Conservation (phyloP, 306 rosid genomes). For the Citrullus mucosospermus region DNA sequence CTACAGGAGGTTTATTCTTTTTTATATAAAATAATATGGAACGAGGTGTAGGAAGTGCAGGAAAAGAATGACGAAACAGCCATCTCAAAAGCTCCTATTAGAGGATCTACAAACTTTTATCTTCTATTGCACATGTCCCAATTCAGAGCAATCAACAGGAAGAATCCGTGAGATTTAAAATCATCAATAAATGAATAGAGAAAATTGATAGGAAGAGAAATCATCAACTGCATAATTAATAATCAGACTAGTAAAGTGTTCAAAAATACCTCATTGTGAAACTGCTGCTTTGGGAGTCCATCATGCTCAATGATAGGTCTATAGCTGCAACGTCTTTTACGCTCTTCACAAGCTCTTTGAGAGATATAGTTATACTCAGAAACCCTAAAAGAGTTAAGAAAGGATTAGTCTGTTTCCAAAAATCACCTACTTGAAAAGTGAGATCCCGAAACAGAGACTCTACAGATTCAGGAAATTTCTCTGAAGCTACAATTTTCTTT, state of each 20-base stretch:
- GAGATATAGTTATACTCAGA: conserved; percentile 48
- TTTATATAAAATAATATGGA: background rate
- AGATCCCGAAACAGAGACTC: background rate
- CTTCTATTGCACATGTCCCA: background rate
- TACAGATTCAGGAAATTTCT: background rate
- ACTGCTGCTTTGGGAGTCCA: conserved; percentile 44
- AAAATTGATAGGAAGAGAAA: background rate
- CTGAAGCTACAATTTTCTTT: background rate
- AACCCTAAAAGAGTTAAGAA: conserved; percentile 20
- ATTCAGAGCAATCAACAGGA: background rate
- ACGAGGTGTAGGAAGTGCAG: background rate
- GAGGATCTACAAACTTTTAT: background rate
- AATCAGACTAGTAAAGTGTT: background rate
- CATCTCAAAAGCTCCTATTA: background rate
- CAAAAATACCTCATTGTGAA: conserved; percentile 38
- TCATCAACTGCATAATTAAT: background rate
- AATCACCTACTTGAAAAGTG: background rate
- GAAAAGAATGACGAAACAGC: background rate
- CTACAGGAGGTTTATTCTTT: background rate
- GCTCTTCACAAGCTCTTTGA: conserved; percentile 58
- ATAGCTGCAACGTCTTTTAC: conserved; percentile 42
- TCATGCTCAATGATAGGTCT: conserved; percentile 79
- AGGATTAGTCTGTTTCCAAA: background rate
- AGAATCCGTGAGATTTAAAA: background rate
- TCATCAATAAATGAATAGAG: background rate